Conservation (phyloP, 192 early-diverging fungal genomes). For the Funneliformis geosporum region DNA sequence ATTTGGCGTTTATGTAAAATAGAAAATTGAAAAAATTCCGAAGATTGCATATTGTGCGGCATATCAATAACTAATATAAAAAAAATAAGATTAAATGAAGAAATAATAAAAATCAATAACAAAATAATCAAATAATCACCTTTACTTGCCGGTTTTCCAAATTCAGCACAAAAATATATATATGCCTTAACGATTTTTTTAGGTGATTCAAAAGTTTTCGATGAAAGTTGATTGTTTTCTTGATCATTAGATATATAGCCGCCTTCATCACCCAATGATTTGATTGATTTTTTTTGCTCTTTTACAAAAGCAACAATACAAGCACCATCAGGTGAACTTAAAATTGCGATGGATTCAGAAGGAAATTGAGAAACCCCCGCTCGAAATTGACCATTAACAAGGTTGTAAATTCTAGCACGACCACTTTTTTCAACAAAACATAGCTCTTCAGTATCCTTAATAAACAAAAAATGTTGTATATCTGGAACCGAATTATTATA, state of each 20-base stretch:
- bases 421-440: slow-evolving; percentile 24
- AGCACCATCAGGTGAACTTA: slow-evolving; percentile 14
- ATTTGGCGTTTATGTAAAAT: not conserved
- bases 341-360: not conserved
- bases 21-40: not conserved
- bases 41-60: not conserved
- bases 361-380: slow-evolving; percentile 10
- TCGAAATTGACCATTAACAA: not conserved
- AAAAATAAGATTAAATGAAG: too few relatives aligned
- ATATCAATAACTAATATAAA: not conserved
- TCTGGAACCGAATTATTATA: not conserved
- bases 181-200: too few relatives aligned
- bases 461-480: slow-evolving; percentile 8
- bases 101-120: too few relatives aligned
- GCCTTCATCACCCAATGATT: too few relatives aligned
- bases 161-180: not conserved
- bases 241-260: too few relatives aligned
- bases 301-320: slow-evolving; percentile 26
- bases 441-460: slow-evolving; percentile 15
- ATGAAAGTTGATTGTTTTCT: too few relatives aligned
- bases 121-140: not conserved
- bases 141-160: not conserved
- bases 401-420: not conserved
- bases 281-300: not conserved
- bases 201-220: too few relatives aligned